phyloP scores from a whole-genome alignment of 1,284 basidiomycete species.

The Irpex lacteus region DNA sequence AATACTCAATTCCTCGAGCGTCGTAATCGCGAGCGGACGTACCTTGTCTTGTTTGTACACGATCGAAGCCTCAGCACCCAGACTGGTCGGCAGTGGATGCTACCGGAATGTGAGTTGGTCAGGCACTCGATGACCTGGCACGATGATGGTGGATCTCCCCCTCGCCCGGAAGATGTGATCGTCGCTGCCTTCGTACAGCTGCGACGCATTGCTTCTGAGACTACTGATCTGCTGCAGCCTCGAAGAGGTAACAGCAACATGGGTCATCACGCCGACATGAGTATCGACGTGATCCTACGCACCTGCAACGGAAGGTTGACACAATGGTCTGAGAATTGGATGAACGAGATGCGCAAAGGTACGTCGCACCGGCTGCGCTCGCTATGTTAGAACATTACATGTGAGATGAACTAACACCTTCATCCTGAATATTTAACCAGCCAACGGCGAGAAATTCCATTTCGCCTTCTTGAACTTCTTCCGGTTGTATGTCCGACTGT shows the following conservation, averaged over 20 bases:
- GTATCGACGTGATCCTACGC: conserved; percentile 66
- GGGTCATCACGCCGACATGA: conserved; percentile 53
- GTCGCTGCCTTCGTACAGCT: conserved; percentile 72
- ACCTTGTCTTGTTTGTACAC: conserved; percentile 79
- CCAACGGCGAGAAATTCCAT: conserved; percentile 67
- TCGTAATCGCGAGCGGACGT: conserved; percentile 79
- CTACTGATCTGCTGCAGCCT: conserved; percentile 68
- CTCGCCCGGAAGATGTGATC: conserved; percentile 76
- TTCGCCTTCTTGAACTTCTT: conserved; percentile 70
- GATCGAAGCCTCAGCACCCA: conserved; percentile 81
- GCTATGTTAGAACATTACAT: background rate
- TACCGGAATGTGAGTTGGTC: conserved; percentile 76
- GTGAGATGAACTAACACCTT: background rate
- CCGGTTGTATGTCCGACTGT: conserved; percentile 71
- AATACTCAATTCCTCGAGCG: conserved; percentile 66
- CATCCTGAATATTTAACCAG: conserved; percentile 33
- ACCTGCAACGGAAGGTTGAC: conserved; percentile 70
- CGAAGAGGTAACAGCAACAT: conserved; percentile 42
- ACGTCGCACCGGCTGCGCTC: conserved; percentile 9
- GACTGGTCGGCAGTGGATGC: conserved; percentile 81
- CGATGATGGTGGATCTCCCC: conserved; percentile 47
- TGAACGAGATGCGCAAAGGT: conserved; percentile 69
- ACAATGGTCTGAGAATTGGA: conserved; percentile 69
- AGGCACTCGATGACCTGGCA: conserved; percentile 69
- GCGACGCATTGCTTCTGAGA: conserved; percentile 74